These are phyloP conservation scores for Penicillium turbatum DNA, from an alignment of 495 filamentous ascomycete genomes.

Conservation along the genomic window DNA sequence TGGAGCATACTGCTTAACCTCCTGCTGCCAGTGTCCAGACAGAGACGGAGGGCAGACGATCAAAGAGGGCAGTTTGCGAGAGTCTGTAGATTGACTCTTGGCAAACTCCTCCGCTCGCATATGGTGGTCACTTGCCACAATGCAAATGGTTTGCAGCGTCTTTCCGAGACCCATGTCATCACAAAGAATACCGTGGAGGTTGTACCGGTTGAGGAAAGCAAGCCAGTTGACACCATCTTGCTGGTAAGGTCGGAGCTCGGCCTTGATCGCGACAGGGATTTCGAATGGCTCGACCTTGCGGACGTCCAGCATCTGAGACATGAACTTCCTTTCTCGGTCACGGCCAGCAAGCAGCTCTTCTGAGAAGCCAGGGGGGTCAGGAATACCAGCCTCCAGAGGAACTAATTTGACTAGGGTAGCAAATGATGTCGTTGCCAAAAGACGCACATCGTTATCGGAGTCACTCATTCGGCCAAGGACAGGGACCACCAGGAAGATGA, in stretches of 20 bases:
- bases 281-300: constrained; percentile 93
- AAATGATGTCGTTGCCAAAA: constrained; percentile 95
- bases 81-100: constrained; percentile 70
- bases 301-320: constrained; percentile 89
- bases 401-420: constrained; percentile 97
- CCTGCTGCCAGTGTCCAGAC: constrained; percentile 98
- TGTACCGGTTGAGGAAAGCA: constrained; percentile 94
- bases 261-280: constrained; percentile 95
- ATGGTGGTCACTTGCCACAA: constrained; percentile 96
- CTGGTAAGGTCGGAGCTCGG: constrained; percentile 90
- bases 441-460: constrained; percentile 88
- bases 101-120: constrained; percentile 84
- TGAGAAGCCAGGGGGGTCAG: constrained; percentile 90
- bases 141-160: constrained; percentile 94
- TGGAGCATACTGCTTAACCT: constrained; percentile 89
- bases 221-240: constrained; percentile 99
- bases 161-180: constrained; percentile 99
- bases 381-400: constrained; percentile 95
- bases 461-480: constrained; percentile 99
- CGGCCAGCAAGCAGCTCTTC: constrained; percentile 81
- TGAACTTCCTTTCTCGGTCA: constrained; percentile 91
- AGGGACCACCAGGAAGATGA: constrained; percentile 98
- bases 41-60: constrained; percentile 95
- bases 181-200: constrained; percentile 96
- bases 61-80: constrained; percentile 77